Evolutionary conservation across 208 protist genomes (phyloP), one percentile per base, ranked within the genome.

Genomic region (Vickermania spadyakhi): DNA sequence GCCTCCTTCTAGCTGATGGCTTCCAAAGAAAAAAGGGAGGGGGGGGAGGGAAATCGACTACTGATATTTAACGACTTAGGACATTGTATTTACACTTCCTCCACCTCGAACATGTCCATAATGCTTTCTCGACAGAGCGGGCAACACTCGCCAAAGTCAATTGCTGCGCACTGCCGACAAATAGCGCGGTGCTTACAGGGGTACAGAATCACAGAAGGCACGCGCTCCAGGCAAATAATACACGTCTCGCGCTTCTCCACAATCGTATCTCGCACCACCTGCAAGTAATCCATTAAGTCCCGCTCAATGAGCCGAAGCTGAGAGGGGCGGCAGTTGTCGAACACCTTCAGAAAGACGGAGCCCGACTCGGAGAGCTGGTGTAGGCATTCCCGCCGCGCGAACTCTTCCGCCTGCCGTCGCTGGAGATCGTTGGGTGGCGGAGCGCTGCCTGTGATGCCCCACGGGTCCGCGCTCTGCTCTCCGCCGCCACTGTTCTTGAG

Each of bases 111-210:
- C 67, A 94, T 80, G 51, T 94, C 88, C 28, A 61, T 62, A 31
- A 89, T 78, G 29, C 66, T 57, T n/a, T 67, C 75, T 28, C 88
- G 79, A 60, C 88, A 94, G 31, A 89, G 75, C 0, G 84, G 83
- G 61, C 88, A 94, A 3, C 52, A 72, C 22, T 51, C 56, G 18
- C 72, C 65, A 28, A 7, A 11, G 7, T 22, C 25, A 11, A 71
- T 71, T 31, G 81, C 67, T 3, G 84, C 84, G 31, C 84, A 92
- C 21, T 83, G 66, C 18, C 83, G 72, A 66, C 84, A 92, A 54
- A 92, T 69, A 49, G 89, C 76, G 60, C 89, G 87, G 62, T 94
- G 88, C 62, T 80, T 84, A 62, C 88, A 94, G 23, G 88, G 88
- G 49, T 90, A 60, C 41, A 87, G 58, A 50, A 94, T 87, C 26